Base-by-base conservation (phyloP, 768 basidiomycete genomes). In the Suillus plorans region DNA sequence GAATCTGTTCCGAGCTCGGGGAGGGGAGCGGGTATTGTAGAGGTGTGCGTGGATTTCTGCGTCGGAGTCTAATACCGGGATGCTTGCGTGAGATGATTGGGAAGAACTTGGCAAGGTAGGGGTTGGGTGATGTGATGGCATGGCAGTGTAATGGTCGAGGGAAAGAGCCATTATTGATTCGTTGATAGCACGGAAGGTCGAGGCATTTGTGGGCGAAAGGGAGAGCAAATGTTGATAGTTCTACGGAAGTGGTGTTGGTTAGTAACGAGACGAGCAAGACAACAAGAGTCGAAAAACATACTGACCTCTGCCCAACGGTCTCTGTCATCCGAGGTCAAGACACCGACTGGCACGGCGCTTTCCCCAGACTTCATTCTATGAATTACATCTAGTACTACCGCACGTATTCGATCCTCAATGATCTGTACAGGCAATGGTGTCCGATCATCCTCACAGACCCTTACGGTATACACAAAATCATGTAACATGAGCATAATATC, bases 271-370 rank as follows among this genome's bases (percentile, higher is more conserved):
- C 9, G 20, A 70, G 52, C 58, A 2, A 9, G 5, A 3, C 55
- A 53, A n/a, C 18, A 31, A 57, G 9, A 22, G 20, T 28, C 8
- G 25, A 39, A 31, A 49, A 6, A 50, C 22, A 20, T 14, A 69
- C 85, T 64, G 74, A 94, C 94, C 72, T 84, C 78, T 13, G 90
- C 84, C 96, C 96, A 97, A 13, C 73, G 79, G 74, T 97, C 92
- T 66, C 96, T 82, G 31, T 89, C 83, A 71, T 96, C 94, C 4
- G 90, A 88, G 28, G 88, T 92, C 53, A 97, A 79, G 0, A 88
- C 81, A 9, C 92, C 89, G 5, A 97, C 80, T 34, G 84, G 82
- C 4, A 86, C 74, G 0, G 90, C 82, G 14, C 69, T 74, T 65
- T 93, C 89, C 3, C 89, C 89, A 0, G 69, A 74, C 4, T 77